These are phyloP conservation scores for Cyclotella cryptica DNA, from an alignment of 108 stramenopile genomes.

Conservation along the genomic window DNA sequence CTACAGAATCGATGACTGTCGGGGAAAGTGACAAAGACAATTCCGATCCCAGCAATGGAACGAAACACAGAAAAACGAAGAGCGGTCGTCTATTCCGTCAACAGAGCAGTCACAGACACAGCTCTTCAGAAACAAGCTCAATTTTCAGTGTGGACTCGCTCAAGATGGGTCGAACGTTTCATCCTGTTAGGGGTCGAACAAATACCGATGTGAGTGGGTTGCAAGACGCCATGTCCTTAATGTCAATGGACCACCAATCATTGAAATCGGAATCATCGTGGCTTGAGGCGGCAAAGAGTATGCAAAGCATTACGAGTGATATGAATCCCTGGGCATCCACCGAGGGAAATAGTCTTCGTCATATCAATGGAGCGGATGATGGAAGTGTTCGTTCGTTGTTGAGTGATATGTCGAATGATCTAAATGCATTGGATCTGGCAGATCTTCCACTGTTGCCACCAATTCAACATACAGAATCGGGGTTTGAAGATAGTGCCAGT, in stretches of 20 bases:
- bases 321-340: slow-evolving; percentile 30
- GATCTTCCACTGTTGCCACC: slow-evolving; percentile 49
- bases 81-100: slow-evolving; percentile 24
- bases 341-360: slow-evolving; percentile 18
- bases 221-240: slow-evolving; percentile 51
- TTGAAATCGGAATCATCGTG: slow-evolving; percentile 28
- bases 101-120: slow-evolving; percentile 13
- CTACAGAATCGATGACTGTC: slow-evolving; percentile 6
- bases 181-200: slow-evolving; percentile 34
- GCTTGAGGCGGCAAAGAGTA: slow-evolving; percentile 47
- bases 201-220: slow-evolving; percentile 43
- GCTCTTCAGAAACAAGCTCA: slow-evolving; percentile 41
- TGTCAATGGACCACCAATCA: slow-evolving; percentile 46
- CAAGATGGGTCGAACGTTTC: slow-evolving; percentile 25
- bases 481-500: slow-evolving; percentile 34
- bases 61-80: slow-evolving; percentile 11
- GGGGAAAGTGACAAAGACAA: slow-evolving; percentile 20
- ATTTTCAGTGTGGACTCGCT: slow-evolving; percentile 29
- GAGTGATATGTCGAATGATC: slow-evolving; percentile 49
- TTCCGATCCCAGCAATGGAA: slow-evolving; percentile 6
- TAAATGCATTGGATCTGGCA: slow-evolving; percentile 53
- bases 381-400: slow-evolving; percentile 43
- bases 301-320: slow-evolving; percentile 46
- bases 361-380: slow-evolving; percentile 15
- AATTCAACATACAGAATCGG: slow-evolving; percentile 16